These are phyloP conservation scores for Vaccinium darrowii DNA, from an alignment of 148 eudicot species.

Conservation along the genomic window DNA sequence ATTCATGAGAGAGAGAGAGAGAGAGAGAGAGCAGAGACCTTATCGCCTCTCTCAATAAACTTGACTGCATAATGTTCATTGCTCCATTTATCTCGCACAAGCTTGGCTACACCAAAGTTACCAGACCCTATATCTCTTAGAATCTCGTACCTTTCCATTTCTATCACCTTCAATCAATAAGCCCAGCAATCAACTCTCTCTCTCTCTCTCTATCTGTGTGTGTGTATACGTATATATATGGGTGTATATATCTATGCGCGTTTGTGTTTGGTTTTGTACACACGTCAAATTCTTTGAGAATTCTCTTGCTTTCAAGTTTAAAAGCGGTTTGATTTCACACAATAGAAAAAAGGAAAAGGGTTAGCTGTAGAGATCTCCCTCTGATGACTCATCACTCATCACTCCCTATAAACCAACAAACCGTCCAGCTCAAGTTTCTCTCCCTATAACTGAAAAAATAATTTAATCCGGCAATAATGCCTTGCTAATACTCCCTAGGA, in stretches of 20 bases:
- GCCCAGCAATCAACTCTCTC: not conserved
- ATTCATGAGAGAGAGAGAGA: not conserved
- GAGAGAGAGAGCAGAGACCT: slow-evolving; percentile 40
- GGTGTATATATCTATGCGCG: not conserved
- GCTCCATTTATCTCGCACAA: slow-evolving; percentile 59
- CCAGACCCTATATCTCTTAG: slow-evolving; percentile 77
- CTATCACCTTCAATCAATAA: not conserved
- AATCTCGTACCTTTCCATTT: slow-evolving; percentile 71
- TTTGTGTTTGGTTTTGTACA: not conserved
- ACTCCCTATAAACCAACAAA: not conserved
- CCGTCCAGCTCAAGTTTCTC: not conserved
- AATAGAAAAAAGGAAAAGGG: not conserved
- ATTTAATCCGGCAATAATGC: not conserved
- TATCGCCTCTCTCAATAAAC: slow-evolving; percentile 77
- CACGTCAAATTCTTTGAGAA: not conserved
- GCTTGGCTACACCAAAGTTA: slow-evolving; percentile 86
- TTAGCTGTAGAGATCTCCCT: not conserved
- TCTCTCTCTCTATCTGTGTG: not conserved
- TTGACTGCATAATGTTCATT: slow-evolving; percentile 65
- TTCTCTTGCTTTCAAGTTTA: slow-evolving; percentile 1
- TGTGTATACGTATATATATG: not conserved
- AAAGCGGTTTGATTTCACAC: not conserved
- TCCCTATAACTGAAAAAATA: not conserved
- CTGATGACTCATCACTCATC: not conserved
- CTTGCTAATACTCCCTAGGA: too few species aligned